Conservation (phyloP, 2,329 filamentous ascomycete genomes). For the Colletotrichum phormii region DNA sequence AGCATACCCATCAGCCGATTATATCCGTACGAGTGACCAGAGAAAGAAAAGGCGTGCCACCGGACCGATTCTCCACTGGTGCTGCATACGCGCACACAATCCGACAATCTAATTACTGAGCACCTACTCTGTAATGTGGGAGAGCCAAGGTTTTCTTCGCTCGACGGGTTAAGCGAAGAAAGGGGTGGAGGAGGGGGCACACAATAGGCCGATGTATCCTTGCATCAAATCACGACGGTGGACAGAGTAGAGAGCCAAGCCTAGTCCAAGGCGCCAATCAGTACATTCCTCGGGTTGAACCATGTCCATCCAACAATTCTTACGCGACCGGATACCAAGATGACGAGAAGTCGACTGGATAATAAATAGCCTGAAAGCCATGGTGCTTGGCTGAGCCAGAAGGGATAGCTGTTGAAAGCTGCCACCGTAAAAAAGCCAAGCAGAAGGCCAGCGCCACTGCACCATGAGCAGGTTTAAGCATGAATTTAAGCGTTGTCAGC, state of each 20-base stretch:
- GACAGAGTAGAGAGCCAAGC: constrained; percentile 20
- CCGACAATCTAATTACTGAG: not conserved
- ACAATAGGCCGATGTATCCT: not conserved
- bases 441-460: constrained; percentile 24
- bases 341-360: not conserved
- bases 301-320: not conserved
- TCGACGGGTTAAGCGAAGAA: not conserved
- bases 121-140: not conserved
- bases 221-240: constrained; percentile 14
- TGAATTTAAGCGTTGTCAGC: constrained; percentile 63
- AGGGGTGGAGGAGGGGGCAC: not conserved
- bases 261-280: constrained; percentile 12
- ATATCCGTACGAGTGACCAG: not conserved
- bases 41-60: not conserved
- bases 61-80: too few relatives aligned
- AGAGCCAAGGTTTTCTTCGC: not conserved
- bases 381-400: not conserved
- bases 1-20: not conserved
- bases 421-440: not conserved
- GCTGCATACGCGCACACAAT: not conserved
- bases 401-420: not conserved
- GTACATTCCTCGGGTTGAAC: not conserved
- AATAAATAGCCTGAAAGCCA: not conserved
- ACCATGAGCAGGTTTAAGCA: constrained; percentile 53
- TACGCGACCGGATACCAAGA: not conserved